phyloP scores from a whole-genome alignment of 495 filamentous ascomycete genomes.

The Annulohypoxylon bovei region DNA sequence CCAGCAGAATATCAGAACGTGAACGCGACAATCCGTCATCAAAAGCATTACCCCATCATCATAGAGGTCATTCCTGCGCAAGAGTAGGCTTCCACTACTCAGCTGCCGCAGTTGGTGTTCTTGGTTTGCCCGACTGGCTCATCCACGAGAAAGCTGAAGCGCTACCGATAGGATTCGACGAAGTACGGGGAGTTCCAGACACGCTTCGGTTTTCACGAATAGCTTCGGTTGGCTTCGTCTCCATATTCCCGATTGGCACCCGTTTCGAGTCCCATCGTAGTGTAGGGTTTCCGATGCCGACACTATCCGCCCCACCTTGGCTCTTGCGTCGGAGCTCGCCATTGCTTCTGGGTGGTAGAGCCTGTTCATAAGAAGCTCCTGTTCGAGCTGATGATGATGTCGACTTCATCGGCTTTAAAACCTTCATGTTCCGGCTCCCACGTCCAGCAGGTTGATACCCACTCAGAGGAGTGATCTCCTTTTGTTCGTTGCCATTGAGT shows the following conservation, averaged over 20 bases:
- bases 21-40: constrained; percentile 21
- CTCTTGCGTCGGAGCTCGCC: constrained; percentile 55
- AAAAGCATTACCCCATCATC: constrained; percentile 23
- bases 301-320: constrained; percentile 46
- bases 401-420: constrained; percentile 74
- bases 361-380: constrained; percentile 58
- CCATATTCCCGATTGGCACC: constrained; percentile 32
- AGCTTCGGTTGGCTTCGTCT: constrained; percentile 45
- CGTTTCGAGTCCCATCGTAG: constrained; percentile 56
- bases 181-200: constrained; percentile 52
- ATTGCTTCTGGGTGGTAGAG: constrained; percentile 46
- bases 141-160: constrained; percentile 98
- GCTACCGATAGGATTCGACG: constrained; percentile 83
- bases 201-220: constrained; percentile 54
- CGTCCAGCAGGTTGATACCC: constrained; percentile 67
- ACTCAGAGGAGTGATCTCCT: constrained; percentile 59
- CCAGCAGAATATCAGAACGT: constrained; percentile 19
- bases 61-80: constrained; percentile 1
- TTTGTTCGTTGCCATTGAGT: constrained; percentile 56
- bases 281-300: constrained; percentile 41
- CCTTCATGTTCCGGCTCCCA: constrained; percentile 75
- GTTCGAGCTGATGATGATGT: constrained; percentile 58
- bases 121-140: constrained; percentile 52
- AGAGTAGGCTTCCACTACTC: constrained; percentile 40
- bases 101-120: constrained; percentile 47